Conservation (phyloP, 1,139 yeast genomes). For the Saccharomyces hybrid region DNA sequence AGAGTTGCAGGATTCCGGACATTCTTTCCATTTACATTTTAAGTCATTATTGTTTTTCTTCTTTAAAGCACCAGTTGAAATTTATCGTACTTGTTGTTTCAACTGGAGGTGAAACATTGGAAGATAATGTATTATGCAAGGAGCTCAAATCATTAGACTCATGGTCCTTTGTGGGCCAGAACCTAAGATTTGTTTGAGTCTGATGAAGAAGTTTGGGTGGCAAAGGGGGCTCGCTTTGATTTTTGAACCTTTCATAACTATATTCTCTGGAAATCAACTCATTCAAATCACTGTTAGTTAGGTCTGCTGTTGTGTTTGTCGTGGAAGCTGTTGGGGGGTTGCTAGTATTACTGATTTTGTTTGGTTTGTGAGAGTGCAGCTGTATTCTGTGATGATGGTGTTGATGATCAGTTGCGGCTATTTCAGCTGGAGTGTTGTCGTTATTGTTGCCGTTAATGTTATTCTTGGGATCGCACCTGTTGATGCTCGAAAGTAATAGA, state of each 20-base stretch:
- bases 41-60: conserved; percentile 15
- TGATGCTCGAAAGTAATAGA: neutral
- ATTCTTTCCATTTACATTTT: conserved; percentile 52
- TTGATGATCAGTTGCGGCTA: conserved; percentile 11
- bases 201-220: neutral
- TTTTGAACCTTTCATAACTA: conserved; percentile 11
- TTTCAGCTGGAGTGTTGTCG: neutral
- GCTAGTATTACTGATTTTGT: conserved; percentile 3
- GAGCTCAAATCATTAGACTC: neutral
- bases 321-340: neutral
- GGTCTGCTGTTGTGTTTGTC: neutral
- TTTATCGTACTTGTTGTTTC: conserved; percentile 25
- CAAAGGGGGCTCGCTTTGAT: neutral
- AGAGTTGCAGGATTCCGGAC: conserved; percentile 36
- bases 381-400: conserved; percentile 36
- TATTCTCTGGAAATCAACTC: neutral
- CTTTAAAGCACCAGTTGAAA: conserved; percentile 35
- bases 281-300: neutral
- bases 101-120: neutral
- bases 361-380: conserved; percentile 28
- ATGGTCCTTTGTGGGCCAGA: neutral
- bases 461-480: neutral
- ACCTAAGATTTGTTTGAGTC: neutral
- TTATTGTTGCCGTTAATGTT: neutral
- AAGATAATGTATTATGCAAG: neutral